Base-by-base conservation (phyloP, 2,329 filamentous ascomycete genomes). In the Fusarium sambucinum region DNA sequence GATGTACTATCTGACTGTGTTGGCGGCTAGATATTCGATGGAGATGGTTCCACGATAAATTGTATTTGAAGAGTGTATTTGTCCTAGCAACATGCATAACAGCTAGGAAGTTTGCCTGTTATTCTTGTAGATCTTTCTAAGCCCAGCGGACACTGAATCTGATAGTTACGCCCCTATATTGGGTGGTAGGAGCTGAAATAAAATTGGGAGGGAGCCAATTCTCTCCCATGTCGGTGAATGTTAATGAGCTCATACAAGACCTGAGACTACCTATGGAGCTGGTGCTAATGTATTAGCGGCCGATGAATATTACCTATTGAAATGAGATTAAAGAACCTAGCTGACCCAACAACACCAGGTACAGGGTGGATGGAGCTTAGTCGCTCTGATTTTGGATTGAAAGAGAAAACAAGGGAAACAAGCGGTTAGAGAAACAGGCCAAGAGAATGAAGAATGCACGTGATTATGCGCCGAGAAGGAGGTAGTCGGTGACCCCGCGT, bases 121-220 rank as follows among this genome's bases (percentile, higher is more conserved):
- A 16, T 50, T 65, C 5, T 47, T 55, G 59, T 54, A 57, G 47
- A 69, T 69, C 42, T 50, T 50, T 23, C 29, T 19, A 38, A 17
- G 13, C 14, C n/a, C 6, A 40, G 32, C 14, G 17, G 17, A 21
- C 17, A 35, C 25, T 29, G n/a, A n/a, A 40, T 40, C 35, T 23
- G 35, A 25, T 45, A 38, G 13, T 33, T 29, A 10, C 38, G 45
- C 35, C 27, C 16, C 56, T 21, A 53, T 48, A 66, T 63, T 25
- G 45, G 65, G 52, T 21, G 65, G 52, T 21, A 48, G 65, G 48
- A 61, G 29, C 35, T 52, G 50, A 35, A 47, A 60, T 63, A 35
- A 69, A 60, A 70, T 68, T 67, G 58, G 66, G 67, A 70, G 67
- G 67, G 52, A 69, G 54, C 67, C 66, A 54, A 59, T 27, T 62